Conservation (phyloP, 169 alveolate genomes). For the Cryptosporidium parvum region DNA sequence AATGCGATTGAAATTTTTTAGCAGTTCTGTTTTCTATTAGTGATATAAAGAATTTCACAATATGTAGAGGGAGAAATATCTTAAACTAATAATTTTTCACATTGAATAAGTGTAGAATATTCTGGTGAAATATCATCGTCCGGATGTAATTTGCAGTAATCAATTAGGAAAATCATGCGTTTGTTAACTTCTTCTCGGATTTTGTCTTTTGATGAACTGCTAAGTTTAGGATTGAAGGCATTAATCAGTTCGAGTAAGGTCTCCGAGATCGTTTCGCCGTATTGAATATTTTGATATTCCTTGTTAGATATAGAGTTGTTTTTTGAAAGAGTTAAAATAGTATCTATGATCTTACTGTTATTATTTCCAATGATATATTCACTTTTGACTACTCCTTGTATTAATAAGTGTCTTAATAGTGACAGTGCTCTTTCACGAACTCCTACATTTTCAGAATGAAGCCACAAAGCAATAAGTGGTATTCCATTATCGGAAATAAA, state of each 20-base stretch:
- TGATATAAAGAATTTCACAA: not conserved
- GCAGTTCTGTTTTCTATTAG: not conserved
- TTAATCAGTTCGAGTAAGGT: conserved; percentile 24
- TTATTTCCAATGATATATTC: not conserved
- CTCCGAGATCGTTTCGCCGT: conserved; percentile 46
- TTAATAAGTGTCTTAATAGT: conserved; percentile 42
- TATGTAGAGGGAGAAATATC: not conserved
- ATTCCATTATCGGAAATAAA: conserved; percentile 36
- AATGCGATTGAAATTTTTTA: not conserved
- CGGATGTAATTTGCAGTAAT: conserved; percentile 13
- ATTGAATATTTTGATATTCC: conserved; percentile 30
- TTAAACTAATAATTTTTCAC: conserved; percentile 2
- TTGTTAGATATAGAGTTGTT: not conserved
- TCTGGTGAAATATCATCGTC: conserved; percentile 68
- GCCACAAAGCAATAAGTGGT: conserved; percentile 3
- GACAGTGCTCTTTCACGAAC: conserved; percentile 64
- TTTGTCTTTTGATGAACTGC: not conserved
- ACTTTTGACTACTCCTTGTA: not conserved
- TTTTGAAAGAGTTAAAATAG: not conserved
- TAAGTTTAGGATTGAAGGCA: not conserved
- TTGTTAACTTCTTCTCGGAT: not conserved
- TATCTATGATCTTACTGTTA: conserved; percentile 11
- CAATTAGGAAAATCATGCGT: conserved; percentile 14
- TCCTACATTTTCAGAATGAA: conserved; percentile 3
- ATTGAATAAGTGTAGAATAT: not conserved